phyloP scores from a whole-genome alignment of 192 early-diverging fungal species.

The Haplosporangium gracile region DNA sequence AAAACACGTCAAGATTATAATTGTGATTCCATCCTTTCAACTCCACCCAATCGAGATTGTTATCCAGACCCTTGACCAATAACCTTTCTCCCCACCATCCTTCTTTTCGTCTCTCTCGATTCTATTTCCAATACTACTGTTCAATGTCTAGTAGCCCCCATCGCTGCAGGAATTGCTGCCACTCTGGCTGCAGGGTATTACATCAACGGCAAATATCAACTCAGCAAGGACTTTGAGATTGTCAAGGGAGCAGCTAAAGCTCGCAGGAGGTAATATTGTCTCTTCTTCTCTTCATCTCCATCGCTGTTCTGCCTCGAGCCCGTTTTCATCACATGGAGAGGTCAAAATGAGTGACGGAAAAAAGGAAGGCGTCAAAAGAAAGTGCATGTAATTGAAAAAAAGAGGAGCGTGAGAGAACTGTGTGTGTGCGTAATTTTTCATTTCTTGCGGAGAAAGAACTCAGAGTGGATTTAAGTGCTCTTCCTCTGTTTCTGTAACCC shows the following conservation, averaged over 20 bases:
- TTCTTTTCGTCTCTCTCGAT: neutral
- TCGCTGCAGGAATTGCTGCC: constrained; percentile 31
- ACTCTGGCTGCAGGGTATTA: constrained; percentile 29
- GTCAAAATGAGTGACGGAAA: neutral
- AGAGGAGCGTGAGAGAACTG: neutral
- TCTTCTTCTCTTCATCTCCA: neutral
- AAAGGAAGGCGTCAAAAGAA: too few species aligned
- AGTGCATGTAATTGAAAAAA: too few species aligned
- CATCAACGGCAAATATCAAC: constrained; percentile 39
- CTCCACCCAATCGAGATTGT: neutral
- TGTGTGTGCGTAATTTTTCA: neutral
- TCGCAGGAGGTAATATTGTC: constrained; percentile 22
- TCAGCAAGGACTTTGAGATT: constrained; percentile 31
- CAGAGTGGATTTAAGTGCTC: neutral
- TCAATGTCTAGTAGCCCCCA: constrained; percentile 4
- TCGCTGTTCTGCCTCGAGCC: neutral
- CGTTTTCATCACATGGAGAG: neutral
- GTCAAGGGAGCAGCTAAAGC: neutral
- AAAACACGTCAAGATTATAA: neutral
- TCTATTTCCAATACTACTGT: neutral
- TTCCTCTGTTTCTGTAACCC: neutral
- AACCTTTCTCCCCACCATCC: neutral
- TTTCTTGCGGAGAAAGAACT: constrained; percentile 19
- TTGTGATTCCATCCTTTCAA: neutral
- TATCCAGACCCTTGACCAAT: neutral